Conservation (phyloP, 2,329 filamentous ascomycete genomes). For the Epichloe amarillans region DNA sequence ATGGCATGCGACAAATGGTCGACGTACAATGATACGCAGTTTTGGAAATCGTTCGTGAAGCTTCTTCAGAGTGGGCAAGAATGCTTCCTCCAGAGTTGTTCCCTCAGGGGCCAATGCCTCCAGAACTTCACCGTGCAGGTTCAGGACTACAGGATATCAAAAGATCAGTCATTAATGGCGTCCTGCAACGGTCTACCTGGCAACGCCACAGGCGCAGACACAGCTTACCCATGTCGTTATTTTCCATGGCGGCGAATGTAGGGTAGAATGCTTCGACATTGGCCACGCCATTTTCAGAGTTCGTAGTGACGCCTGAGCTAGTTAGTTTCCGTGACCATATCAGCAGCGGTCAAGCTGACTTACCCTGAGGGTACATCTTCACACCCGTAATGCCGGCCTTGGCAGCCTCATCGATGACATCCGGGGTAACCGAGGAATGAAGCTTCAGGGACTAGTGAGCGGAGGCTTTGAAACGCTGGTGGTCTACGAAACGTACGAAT, state of each 20-base stretch:
- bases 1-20: neutral
- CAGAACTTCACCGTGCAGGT: constrained; percentile 82
- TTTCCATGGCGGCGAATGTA: constrained; percentile 83
- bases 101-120: constrained; percentile 32
- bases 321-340: neutral
- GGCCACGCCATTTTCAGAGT: constrained; percentile 52
- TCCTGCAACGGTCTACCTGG: neutral
- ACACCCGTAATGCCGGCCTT: constrained; percentile 57
- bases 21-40: constrained; percentile 38
- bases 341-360: neutral
- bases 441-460: constrained; percentile 18
- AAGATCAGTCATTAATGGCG: neutral
- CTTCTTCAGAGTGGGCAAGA: constrained; percentile 64
- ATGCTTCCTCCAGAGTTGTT: constrained; percentile 37
- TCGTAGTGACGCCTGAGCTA: constrained; percentile 44
- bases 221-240: constrained; percentile 44
- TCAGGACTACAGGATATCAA: constrained; percentile 44
- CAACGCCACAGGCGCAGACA: neutral
- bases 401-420: constrained; percentile 60
- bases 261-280: constrained; percentile 59
- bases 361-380: constrained; percentile 50
- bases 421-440: constrained; percentile 50
- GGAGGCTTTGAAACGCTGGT: neutral
- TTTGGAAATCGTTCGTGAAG: constrained; percentile 65
- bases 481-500: constrained; percentile 1